Evolutionary conservation across 306 rosid genomes (phyloP).

Genomic region (Prinsepia uniflora): DNA sequence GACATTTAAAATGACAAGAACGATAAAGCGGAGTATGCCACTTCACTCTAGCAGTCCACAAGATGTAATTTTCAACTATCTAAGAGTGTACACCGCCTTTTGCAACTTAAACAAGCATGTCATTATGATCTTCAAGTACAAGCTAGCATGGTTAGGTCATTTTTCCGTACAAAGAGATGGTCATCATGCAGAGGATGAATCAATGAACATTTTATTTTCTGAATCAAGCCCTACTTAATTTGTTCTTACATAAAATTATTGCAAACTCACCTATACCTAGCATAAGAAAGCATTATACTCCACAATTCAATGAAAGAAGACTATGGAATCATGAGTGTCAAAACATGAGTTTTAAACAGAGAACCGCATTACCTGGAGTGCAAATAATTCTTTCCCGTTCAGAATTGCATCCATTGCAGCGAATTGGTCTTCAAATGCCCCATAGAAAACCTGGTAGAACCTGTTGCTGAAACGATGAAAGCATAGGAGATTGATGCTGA

Average conservation of each 20-base stretch:
- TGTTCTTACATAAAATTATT: not conserved
- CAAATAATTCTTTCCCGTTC: constrained; percentile 76
- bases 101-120: not conserved
- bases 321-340: constrained; percentile 22
- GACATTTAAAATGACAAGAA: not conserved
- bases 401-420: constrained; percentile 85
- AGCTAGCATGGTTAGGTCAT: not conserved
- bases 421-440: constrained; percentile 80
- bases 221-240: not conserved
- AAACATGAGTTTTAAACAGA: constrained; percentile 27
- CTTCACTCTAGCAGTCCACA: not conserved
- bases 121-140: not conserved
- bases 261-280: not conserved
- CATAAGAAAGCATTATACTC: not conserved
- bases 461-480: constrained; percentile 42
- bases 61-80: not conserved
- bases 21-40: not conserved
- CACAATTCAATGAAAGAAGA: not conserved
- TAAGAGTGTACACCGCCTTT: not conserved
- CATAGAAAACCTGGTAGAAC: constrained; percentile 71
- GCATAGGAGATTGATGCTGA: constrained; percentile 9
- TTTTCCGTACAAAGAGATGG: not conserved
- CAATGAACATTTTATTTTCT: not conserved
- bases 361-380: constrained; percentile 59
- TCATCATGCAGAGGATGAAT: not conserved